Percentiles rank a stretch among this genome's conserved stretches.
Conservation (phyloP, 2,329 filamentous ascomycete species). For the Aspergillus alliaceus region DNA sequence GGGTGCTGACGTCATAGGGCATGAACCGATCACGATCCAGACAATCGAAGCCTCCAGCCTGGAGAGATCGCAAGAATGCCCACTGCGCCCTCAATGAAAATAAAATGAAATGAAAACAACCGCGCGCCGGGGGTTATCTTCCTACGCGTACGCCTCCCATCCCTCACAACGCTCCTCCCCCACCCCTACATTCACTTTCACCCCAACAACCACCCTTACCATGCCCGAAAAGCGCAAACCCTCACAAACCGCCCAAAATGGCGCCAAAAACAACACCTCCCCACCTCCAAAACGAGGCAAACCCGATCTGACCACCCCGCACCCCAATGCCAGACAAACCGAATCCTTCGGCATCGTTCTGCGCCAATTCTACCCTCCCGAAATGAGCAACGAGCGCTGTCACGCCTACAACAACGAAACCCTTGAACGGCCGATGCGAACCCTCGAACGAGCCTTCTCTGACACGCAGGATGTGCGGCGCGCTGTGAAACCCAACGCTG, state of each 20-base stretch:
- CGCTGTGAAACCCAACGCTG: conserved; percentile 54
- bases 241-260: conserved; percentile 4
- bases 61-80: no score
- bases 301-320: conserved; percentile 21
- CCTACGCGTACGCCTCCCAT: no score
- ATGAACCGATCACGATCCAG: no score
- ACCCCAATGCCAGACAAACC: conserved; percentile 39
- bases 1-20: no score
- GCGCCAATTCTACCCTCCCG: conserved; percentile 76
- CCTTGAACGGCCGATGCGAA: conserved; percentile 71
- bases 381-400: conserved; percentile 81
- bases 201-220: neutral
- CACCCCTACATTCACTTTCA: no score
- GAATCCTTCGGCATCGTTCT: conserved; percentile 63
- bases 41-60: no score
- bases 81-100: no score
- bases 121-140: no score
- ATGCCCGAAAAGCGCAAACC: conserved; percentile 26
- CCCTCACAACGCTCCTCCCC: no score
- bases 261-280: conserved; percentile 4
- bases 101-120: no score
- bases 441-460: conserved; percentile 60
- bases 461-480: conserved; percentile 59
- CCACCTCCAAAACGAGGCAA: conserved; percentile 20
- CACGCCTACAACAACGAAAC: conserved; percentile 69